These are phyloP conservation scores for Pichia sp. DNA, from an alignment of 1,139 yeast genomes.

Conservation along the genomic window DNA sequence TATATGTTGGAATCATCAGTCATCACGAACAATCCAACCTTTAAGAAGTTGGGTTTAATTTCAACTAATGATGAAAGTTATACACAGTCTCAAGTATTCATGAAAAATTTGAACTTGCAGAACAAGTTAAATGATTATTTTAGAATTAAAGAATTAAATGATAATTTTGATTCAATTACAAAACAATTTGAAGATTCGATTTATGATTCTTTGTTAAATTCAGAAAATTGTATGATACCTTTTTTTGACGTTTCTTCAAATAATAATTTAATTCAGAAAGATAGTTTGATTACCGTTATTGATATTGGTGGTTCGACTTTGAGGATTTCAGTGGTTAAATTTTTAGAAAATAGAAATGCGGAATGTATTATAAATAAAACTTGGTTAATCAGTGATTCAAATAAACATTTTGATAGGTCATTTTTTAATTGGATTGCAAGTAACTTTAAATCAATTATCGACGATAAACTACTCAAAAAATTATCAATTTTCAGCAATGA, in stretches of 20 bases:
- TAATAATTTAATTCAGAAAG: neutral
- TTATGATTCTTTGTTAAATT: slow-evolving; percentile 1
- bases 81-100: neutral
- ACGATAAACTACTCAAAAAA: neutral
- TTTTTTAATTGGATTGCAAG: slow-evolving; percentile 8
- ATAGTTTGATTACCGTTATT: slow-evolving; percentile 3
- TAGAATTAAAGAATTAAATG: neutral
- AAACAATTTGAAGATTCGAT: slow-evolving; percentile 7
- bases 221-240: slow-evolving; percentile 8
- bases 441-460: slow-evolving; percentile 1
- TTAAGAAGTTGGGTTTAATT: neutral
- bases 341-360: slow-evolving; percentile 1
- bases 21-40: neutral
- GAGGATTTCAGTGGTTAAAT: slow-evolving; percentile 8
- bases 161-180: slow-evolving; percentile 5
- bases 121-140: neutral
- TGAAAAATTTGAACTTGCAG: neutral
- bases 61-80: neutral
- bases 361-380: slow-evolving; percentile 5
- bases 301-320: slow-evolving; percentile 15
- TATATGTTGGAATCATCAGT: neutral
- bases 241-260: slow-evolving; percentile 6
- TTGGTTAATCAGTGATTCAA: slow-evolving; percentile 9
- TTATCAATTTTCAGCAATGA: neutral
- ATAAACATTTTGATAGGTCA: slow-evolving; percentile 5